phyloP scores from a whole-genome alignment of 2,329 filamentous ascomycete species.

The Penicillium nordicum region DNA sequence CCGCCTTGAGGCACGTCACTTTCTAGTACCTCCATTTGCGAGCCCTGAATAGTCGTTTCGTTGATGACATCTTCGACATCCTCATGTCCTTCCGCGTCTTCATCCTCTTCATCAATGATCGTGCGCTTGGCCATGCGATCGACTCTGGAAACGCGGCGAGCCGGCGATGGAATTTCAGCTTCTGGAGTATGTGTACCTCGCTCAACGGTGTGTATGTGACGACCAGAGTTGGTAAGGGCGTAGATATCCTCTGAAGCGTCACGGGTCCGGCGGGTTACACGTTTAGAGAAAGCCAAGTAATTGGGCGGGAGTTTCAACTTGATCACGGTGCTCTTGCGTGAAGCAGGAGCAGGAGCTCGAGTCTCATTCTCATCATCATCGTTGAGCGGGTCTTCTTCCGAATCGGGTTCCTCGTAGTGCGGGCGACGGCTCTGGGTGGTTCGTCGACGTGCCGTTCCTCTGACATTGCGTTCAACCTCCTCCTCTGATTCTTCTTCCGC shows the following conservation, averaged over 20 bases:
- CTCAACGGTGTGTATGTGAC: slow-evolving; percentile 54
- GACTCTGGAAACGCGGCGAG: slow-evolving; percentile 30
- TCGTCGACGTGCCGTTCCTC: slow-evolving; percentile 55
- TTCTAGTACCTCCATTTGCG: slow-evolving; percentile 43
- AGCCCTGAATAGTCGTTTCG: slow-evolving; percentile 40
- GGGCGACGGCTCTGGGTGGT: slow-evolving; percentile 52
- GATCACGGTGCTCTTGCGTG: slow-evolving; percentile 28
- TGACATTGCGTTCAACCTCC: slow-evolving; percentile 53
- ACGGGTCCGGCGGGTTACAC: slow-evolving; percentile 59
- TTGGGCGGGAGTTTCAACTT: slow-evolving; percentile 30
- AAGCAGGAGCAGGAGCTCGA: slow-evolving; percentile 3
- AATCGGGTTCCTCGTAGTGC: slow-evolving; percentile 55
- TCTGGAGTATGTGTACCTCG: slow-evolving; percentile 54
- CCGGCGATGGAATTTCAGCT: slow-evolving; percentile 20
- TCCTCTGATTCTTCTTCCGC: slow-evolving; percentile 41
- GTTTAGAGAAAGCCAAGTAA: slow-evolving; percentile 36
- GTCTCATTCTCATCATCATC: slow-evolving; percentile 22
- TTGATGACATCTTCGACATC: slow-evolving; percentile 36
- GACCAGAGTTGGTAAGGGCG: slow-evolving; percentile 58
- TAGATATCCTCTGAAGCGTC: slow-evolving; percentile 56
- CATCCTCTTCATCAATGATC: slow-evolving; percentile 31
- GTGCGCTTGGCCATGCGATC: slow-evolving; percentile 42
- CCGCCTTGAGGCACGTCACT: slow-evolving; percentile 36
- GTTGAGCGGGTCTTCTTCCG: slow-evolving; percentile 27
- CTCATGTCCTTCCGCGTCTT: slow-evolving; percentile 22